Percentiles rank a stretch among this genome's conserved stretches.
Evolutionary conservation across 2,329 filamentous ascomycete species (phyloP).

Genomic region (Beauveria scarabaeidicola): DNA sequence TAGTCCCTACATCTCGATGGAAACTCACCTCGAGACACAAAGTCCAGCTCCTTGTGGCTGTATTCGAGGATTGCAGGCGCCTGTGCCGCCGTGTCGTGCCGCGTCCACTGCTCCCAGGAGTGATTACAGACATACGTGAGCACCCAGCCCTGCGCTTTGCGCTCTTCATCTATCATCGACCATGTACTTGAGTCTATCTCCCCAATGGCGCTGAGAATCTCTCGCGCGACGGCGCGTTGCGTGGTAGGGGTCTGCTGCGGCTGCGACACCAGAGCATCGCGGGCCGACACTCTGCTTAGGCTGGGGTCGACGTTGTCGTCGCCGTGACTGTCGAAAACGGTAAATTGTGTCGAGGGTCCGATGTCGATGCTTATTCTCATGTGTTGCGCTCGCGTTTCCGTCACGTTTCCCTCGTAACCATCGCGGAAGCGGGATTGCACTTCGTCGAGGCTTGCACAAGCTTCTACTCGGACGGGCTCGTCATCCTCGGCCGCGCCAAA

Average conservation of each 20-base stretch:
- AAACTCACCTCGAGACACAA: not conserved
- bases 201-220: constrained; percentile 36
- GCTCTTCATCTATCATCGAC: constrained; percentile 36
- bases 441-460: constrained; percentile 33
- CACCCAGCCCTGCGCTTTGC: constrained; percentile 41
- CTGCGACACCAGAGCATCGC: constrained; percentile 41
- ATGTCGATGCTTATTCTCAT: constrained; percentile 40
- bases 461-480: constrained; percentile 16
- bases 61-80: constrained; percentile 37
- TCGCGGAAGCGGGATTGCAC: constrained; percentile 36
- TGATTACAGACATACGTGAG: constrained; percentile 46
- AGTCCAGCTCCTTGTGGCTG: constrained; percentile 38
- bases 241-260: constrained; percentile 37
- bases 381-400: constrained; percentile 41
- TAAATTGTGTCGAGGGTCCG: constrained; percentile 34
- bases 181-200: constrained; percentile 41
- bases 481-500: constrained; percentile 18
- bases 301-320: constrained; percentile 17
- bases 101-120: constrained; percentile 43
- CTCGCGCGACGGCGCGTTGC: constrained; percentile 41
- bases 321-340: constrained; percentile 13
- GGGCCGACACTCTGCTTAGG: constrained; percentile 31
- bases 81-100: constrained; percentile 34
- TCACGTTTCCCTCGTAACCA: constrained; percentile 33
- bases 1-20: not conserved